phyloP scores from a whole-genome alignment of 305 asterid species.

The Lippia alba region DNA sequence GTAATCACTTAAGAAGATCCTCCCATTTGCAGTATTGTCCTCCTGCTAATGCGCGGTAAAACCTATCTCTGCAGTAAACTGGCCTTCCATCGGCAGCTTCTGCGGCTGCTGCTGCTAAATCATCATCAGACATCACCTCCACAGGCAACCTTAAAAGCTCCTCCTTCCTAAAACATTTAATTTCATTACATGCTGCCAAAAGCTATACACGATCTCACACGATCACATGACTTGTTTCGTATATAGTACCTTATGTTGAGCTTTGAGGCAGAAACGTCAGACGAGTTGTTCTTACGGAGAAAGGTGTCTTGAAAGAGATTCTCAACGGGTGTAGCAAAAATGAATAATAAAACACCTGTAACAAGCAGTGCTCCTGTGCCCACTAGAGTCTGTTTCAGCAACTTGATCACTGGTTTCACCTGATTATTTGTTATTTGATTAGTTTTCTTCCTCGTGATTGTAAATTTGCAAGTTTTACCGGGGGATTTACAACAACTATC shows the following conservation, averaged over 20 bases:
- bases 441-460: no score
- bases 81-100: constrained; percentile 91
- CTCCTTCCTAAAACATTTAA: constrained; percentile 58
- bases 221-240: no score
- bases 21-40: constrained; percentile 76
- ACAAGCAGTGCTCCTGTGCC: constrained; percentile 90
- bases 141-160: constrained; percentile 76
- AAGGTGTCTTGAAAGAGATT: constrained; percentile 62
- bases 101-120: constrained; percentile 88
- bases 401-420: constrained; percentile 90
- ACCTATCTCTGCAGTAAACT: constrained; percentile 79
- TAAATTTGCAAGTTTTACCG: no score
- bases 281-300: constrained; percentile 41
- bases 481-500: no score
- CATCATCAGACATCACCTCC: constrained; percentile 73
- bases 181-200: neutral
- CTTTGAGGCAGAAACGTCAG: constrained; percentile 56
- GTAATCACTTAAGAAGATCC: constrained; percentile 52
- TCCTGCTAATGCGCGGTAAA: constrained; percentile 71
- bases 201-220: constrained; percentile 8
- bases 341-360: constrained; percentile 64
- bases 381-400: constrained; percentile 89
- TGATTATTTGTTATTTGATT: constrained; percentile 21
- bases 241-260: constrained; percentile 54
- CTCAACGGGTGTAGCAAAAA: constrained; percentile 85